Evolutionary conservation across 2,329 filamentous ascomycete genomes (phyloP), one percentile per base, ranked within the genome.

Genomic region (Sphaerulina musiva): DNA sequence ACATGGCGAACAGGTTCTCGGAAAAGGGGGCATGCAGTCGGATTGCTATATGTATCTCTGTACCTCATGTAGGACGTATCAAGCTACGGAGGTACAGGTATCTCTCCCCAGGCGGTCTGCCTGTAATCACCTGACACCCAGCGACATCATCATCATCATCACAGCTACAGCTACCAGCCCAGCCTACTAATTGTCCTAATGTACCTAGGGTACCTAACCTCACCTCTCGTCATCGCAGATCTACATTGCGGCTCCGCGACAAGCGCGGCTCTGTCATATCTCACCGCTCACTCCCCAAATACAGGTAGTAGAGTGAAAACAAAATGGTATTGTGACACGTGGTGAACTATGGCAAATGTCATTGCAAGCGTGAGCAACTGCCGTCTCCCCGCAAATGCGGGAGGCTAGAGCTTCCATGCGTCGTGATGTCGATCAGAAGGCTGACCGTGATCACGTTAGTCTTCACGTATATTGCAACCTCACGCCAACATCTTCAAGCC

Each of bases 251-350:
- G 17, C 45, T 38, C 9, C 45, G 51, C 51, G 51, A 53, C 29
- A 41, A 48, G 42, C 51, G 51, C 51, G 51, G 51, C 51, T 47
- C 34, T 36, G 38, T 23, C 17, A 34, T 20, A 31, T 31, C 42
- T 51, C 48, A 51, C 48, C 48, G 48, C 48, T 3, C 34, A 36
- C 34, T 34, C 32, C 11, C 7, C 32, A 34, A 7, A 11, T 11
- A 34, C 32, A 17, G 14, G 14, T 17, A 20, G 20, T 20, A 20
- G 20, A 20, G 20, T 20, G 0, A 20, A 2, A 20, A 4, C n/a
- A 20, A 20, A 20, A 20, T 20, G 20, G 20, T 20, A 20, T 36
- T 4, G 32, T 36, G 32, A 36, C 32, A 36, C 32, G 11, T 36
- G 20, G 20, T 20, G 20, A 20, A 20, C 20, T 20, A 20, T 20